phyloP scores from a whole-genome alignment of 768 basidiomycete species.

The Auriculariales sp. region DNA sequence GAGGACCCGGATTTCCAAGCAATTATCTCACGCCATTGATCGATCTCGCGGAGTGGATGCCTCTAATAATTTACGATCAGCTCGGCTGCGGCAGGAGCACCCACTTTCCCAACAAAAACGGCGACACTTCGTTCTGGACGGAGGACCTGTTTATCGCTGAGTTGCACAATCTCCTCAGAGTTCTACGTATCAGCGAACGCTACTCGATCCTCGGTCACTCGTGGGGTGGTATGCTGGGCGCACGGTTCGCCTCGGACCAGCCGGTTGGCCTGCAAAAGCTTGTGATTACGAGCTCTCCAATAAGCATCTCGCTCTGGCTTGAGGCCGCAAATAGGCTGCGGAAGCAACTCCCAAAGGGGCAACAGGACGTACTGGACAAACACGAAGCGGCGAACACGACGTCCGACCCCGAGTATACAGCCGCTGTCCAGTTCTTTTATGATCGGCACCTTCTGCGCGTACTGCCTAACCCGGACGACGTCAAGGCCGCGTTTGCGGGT shows the following conservation, averaged over 20 bases:
- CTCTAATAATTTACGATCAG: constrained; percentile 8
- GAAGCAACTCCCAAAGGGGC: constrained; percentile 2
- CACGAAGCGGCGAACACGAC: constrained; percentile 1
- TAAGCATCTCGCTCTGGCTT: constrained; percentile 1
- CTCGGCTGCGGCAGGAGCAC: constrained; percentile 7
- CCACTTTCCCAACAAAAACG: constrained; percentile 6
- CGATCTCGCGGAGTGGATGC: not conserved
- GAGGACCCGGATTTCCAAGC: constrained; percentile 3
- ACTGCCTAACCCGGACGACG: constrained; percentile 1
- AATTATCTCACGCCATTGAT: constrained; percentile 1
- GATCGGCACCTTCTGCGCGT: constrained; percentile 1
- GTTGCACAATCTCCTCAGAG: constrained; percentile 5
- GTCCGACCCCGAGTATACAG: constrained; percentile 3
- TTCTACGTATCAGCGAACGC: constrained; percentile 5
- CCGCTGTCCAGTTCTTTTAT: constrained; percentile 4
- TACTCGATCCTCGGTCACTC: constrained; percentile 5
- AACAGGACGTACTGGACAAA: constrained; percentile 2
- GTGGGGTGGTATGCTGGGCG: constrained; percentile 7
- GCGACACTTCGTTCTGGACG: constrained; percentile 7
- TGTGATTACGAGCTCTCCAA: constrained; percentile 3
- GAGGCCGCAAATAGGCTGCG: constrained; percentile 3
- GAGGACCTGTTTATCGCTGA: constrained; percentile 6
- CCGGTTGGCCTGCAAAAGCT: constrained; percentile 6
- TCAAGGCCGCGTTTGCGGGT: not conserved
- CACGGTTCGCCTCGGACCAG: constrained; percentile 1